phyloP scores from a whole-genome alignment of 164 flowering plant species.

The Stephania yunnanensis region DNA sequence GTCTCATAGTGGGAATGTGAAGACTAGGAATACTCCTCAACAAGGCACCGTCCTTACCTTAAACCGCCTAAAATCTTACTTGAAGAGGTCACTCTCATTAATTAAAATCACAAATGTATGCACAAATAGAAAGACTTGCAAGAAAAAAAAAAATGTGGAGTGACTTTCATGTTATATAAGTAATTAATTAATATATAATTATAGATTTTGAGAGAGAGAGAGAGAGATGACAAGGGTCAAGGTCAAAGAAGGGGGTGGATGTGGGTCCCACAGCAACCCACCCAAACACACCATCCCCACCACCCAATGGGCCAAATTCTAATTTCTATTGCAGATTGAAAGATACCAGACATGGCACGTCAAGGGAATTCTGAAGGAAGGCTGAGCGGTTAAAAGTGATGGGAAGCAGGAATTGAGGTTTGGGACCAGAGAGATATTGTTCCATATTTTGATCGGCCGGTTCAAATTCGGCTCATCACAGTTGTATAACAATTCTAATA shows the following conservation, averaged over 20 bases:
- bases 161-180: background rate
- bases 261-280: constrained; percentile 1
- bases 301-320: background rate
- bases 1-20: background rate
- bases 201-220: background rate
- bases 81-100: background rate
- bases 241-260: background rate
- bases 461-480: too few relatives aligned
- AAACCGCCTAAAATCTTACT: background rate
- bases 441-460: background rate
- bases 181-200: background rate
- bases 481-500: background rate
- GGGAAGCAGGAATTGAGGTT: background rate
- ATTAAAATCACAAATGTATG: background rate
- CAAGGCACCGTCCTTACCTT: background rate
- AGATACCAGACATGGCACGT: constrained; percentile 4
- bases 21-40: background rate
- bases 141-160: background rate
- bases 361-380: background rate
- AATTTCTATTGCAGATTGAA: background rate
- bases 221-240: background rate
- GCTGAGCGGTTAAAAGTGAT: background rate
- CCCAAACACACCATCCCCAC: background rate
- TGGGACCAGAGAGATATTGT: background rate
- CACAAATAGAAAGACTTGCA: background rate